Evolutionary conservation across 768 basidiomycete genomes (phyloP).

Genomic region (Boletus tomentosulus): DNA sequence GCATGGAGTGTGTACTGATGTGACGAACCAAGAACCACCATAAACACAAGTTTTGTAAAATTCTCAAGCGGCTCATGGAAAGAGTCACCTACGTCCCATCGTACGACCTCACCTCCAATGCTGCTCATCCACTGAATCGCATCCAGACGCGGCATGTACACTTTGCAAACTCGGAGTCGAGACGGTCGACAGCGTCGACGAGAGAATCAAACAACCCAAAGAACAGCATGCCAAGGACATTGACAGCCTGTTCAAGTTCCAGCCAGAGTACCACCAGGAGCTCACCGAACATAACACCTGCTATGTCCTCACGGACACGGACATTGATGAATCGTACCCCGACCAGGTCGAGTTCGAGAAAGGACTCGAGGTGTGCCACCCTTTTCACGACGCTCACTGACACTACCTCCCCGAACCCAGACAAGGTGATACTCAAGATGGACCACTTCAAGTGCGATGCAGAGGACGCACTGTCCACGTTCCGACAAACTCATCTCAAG

Average conservation of each 20-base stretch:
- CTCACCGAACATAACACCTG: conserved; percentile 24
- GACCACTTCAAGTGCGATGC: conserved; percentile 19
- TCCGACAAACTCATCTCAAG: conserved; percentile 31
- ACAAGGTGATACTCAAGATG: conserved; percentile 14
- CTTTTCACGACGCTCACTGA: neutral
- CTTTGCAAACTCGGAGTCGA: conserved; percentile 26
- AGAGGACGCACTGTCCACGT: conserved; percentile 26
- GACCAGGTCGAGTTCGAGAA: conserved; percentile 24
- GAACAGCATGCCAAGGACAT: conserved; percentile 28
- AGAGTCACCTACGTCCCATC: conserved; percentile 31
- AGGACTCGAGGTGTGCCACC: conserved; percentile 19
- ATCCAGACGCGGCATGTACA: conserved; percentile 17
- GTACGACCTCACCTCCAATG: conserved; percentile 24
- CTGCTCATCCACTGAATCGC: neutral
- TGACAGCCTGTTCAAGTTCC: conserved; percentile 27
- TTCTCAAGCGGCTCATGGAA: no score
- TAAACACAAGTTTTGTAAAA: no score
- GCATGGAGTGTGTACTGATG: no score
- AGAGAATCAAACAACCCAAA: conserved; percentile 29
- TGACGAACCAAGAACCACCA: no score
- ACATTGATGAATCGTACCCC: conserved; percentile 22
- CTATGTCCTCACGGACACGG: conserved; percentile 27
- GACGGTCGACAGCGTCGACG: conserved; percentile 22
- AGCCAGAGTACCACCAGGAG: conserved; percentile 33
- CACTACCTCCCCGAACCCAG: conserved; percentile 14